Evolutionary conservation across 2,329 filamentous ascomycete species (phyloP).

Genomic region (Monosporascus sp.): DNA sequence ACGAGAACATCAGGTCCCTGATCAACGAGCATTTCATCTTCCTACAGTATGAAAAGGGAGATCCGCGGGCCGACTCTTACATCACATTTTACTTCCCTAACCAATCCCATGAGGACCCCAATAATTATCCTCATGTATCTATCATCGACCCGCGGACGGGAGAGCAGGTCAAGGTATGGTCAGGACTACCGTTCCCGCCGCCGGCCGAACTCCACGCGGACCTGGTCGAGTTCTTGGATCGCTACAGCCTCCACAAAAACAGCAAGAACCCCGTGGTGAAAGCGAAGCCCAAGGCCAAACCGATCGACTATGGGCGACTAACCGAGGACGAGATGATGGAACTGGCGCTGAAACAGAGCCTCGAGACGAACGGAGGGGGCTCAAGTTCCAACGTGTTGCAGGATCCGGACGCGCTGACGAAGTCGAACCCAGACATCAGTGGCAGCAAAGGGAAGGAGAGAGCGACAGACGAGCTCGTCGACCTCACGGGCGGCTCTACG

Average conservation of each 20-base stretch:
- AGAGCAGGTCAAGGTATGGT: conserved; percentile 96
- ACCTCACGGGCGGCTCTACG: conserved; percentile 14
- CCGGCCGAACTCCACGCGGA: conserved; percentile 82
- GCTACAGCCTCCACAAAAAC: conserved; percentile 82
- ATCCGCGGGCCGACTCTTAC: conserved; percentile 72
- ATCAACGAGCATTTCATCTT: conserved; percentile 93
- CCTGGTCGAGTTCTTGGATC: conserved; percentile 91
- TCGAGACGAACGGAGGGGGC: conserved; percentile 50
- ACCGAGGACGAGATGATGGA: conserved; percentile 97
- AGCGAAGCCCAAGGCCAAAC: conserved; percentile 65
- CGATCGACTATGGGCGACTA: conserved; percentile 77
- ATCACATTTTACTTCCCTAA: conserved; percentile 81
- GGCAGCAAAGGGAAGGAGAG: conserved; percentile 51
- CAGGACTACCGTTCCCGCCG: conserved; percentile 71
- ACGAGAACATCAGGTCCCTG: conserved; percentile 69
- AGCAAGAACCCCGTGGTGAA: conserved; percentile 91
- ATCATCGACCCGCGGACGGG: conserved; percentile 94
- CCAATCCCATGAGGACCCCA: conserved; percentile 68
- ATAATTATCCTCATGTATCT: conserved; percentile 91
- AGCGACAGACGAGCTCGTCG: conserved; percentile 24
- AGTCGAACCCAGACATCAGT: conserved; percentile 45
- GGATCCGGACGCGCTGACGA: conserved; percentile 86
- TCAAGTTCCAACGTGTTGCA: conserved; percentile 48
- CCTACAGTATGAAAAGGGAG: conserved; percentile 86
- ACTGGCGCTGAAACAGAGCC: conserved; percentile 84